Evolutionary conservation across 305 asterid genomes (phyloP).

Genomic region (Rubia tinctorum): DNA sequence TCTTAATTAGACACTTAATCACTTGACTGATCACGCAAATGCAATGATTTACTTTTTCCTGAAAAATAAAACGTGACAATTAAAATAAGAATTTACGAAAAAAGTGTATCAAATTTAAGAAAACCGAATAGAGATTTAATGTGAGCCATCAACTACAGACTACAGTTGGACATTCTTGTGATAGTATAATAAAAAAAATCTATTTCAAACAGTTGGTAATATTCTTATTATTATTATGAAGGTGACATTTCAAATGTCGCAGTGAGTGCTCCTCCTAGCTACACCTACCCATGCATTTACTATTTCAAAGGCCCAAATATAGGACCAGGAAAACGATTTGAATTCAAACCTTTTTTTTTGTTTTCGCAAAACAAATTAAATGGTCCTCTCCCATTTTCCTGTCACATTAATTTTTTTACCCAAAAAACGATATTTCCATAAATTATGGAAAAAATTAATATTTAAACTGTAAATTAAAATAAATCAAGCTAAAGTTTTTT

Average conservation of each 20-base stretch:
- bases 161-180: neutral
- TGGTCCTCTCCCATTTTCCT: neutral
- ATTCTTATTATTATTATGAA: neutral
- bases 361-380: neutral
- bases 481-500: too few species aligned
- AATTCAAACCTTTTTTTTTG: constrained; percentile 3
- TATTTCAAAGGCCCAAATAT: neutral
- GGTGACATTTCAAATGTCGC: constrained; percentile 5
- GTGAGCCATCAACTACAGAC: neutral
- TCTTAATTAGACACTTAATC: too few species aligned
- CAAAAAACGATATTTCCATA: too few species aligned
- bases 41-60: too few species aligned
- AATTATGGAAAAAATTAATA: too few species aligned
- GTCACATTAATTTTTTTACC: neutral
- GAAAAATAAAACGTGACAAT: too few species aligned
- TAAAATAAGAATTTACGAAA: too few species aligned
- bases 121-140: neutral
- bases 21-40: too few species aligned
- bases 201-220: neutral
- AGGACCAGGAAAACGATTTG: neutral
- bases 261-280: constrained; percentile 1
- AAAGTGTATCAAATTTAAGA: neutral
- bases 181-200: neutral
- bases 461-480: too few species aligned
- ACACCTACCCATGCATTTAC: constrained; percentile 6